Evolutionary conservation across 1,284 basidiomycete species (phyloP).

Genomic region (Moniliophthora roreri): DNA sequence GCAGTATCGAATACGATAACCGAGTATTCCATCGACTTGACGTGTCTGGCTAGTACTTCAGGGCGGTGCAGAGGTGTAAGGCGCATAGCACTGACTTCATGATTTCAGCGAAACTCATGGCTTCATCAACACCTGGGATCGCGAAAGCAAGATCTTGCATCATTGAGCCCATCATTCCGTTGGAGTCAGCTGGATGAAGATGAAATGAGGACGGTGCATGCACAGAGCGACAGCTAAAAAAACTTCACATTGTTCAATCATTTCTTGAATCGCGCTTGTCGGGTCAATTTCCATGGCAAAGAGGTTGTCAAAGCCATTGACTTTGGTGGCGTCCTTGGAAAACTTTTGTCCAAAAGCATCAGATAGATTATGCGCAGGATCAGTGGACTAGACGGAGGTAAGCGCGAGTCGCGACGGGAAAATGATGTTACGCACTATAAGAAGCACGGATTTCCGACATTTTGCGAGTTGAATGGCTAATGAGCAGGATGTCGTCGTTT

Average conservation of each 20-base stretch:
- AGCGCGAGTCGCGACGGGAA: neutral
- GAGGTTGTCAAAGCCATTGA: slow-evolving; percentile 97
- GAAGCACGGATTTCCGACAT: slow-evolving; percentile 85
- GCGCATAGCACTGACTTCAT: slow-evolving; percentile 85
- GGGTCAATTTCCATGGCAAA: slow-evolving; percentile 99
- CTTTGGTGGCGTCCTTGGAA: slow-evolving; percentile 98
- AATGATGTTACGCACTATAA: slow-evolving; percentile 70
- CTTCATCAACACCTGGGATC: slow-evolving; percentile 98
- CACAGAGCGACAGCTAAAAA: slow-evolving; percentile 4
- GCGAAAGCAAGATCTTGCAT: slow-evolving; percentile 99
- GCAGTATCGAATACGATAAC: slow-evolving; percentile 99
- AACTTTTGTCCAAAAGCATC: slow-evolving; percentile 99
- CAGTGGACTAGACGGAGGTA: slow-evolving; percentile 76
- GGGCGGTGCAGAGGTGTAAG: slow-evolving; percentile 7
- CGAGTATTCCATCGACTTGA: slow-evolving; percentile 99
- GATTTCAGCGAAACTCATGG: slow-evolving; percentile 99
- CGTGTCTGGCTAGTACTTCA: slow-evolving; percentile 62
- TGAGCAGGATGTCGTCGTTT: slow-evolving; percentile 95
- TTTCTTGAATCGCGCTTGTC: slow-evolving; percentile 95
- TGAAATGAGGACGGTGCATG: slow-evolving; percentile 2
- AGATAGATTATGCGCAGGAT: slow-evolving; percentile 98
- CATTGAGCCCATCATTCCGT: slow-evolving; percentile 98
- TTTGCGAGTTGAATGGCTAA: slow-evolving; percentile 92
- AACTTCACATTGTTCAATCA: slow-evolving; percentile 91
- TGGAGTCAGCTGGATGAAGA: slow-evolving; percentile 69